Evolutionary conservation across 495 filamentous ascomycete genomes (phyloP), one percentile per base, ranked within the genome.

Genomic region (Daldinia grandis): DNA sequence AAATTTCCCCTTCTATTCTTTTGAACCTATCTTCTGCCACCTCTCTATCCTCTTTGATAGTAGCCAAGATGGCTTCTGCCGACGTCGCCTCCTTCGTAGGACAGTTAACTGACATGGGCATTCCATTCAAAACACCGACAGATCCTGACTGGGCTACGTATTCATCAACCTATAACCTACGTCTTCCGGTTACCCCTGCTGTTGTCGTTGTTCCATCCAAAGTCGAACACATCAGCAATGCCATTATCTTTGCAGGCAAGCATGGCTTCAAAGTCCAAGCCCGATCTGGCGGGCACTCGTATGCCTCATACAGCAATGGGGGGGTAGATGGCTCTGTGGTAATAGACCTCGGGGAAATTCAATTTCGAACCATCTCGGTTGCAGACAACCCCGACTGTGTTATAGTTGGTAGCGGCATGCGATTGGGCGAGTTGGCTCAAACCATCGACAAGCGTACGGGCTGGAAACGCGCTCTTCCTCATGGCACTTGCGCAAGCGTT

Each of bases 261-360:
- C 55, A 76, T 54, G 76, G 75, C 12, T 66, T 87, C 62, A 87
- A 87, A 56, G 87, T 92, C 21, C 88, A 90, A 56, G 80, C 89
- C 31, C 85, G 84, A 69, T 85, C 84, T 27, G 91, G 91, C 30
- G 91, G 91, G 1, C 91, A 93, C 69, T 89, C 86, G n/a, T 92
- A 91, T 76, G 88, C 82, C 1, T 88, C 87, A 4, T 86, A 86
- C 70, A 79, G 81, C 21, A 75, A 75, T 53, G 84, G 85, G 40
- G 83, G 85, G 0, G 59, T 76, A 28, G 71, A 86, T 74, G 86
- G 86, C 10, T 76, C 78, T 33, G 73, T 88, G 63, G 80, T 87
- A 38, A 77, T 90, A 33, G 80, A 86, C 58, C 78, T 89, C 56
- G 76, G 84, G 61, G 74, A 78, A 1, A 78, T 87, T 63, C 69